These are phyloP conservation scores for Niebla homalea DNA, from an alignment of 495 filamentous ascomycete species.

Conservation along the genomic window DNA sequence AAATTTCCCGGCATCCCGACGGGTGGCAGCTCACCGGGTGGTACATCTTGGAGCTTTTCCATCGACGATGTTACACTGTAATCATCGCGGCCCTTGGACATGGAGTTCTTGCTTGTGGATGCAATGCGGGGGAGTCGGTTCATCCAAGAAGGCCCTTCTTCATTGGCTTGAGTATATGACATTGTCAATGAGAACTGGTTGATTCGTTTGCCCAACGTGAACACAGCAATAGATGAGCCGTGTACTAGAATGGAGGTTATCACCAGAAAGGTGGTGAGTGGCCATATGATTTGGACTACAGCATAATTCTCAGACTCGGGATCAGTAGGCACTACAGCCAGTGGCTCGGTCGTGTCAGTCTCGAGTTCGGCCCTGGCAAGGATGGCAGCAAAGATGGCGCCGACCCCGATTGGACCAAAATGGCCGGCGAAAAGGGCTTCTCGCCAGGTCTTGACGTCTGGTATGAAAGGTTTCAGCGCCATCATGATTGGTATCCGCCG, in stretches of 20 bases:
- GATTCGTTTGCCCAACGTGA: constrained; percentile 95
- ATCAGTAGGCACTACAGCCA: constrained; percentile 38
- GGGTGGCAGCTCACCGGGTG: constrained; percentile 68
- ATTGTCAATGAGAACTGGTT: constrained; percentile 92
- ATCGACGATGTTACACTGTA: constrained; percentile 39
- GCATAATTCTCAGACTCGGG: constrained; percentile 52
- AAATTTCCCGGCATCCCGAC: constrained; percentile 67
- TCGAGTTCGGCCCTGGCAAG: constrained; percentile 83
- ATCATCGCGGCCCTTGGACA: constrained; percentile 60
- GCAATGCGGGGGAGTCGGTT: constrained; percentile 78
- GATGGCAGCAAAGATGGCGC: constrained; percentile 91
- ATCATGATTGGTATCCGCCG: constrained; percentile 95
- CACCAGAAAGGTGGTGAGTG: constrained; percentile 87
- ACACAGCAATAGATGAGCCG: constrained; percentile 94
- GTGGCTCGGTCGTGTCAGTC: constrained; percentile 53
- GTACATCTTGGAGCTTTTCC: constrained; percentile 53
- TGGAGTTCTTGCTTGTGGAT: constrained; percentile 67
- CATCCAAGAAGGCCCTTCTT: constrained; percentile 90
- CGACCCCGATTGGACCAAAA: constrained; percentile 96
- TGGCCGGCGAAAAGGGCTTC: constrained; percentile 96
- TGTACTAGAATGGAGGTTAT: constrained; percentile 92
- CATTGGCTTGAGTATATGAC: constrained; percentile 82
- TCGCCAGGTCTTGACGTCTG: constrained; percentile 96
- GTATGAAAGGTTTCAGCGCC: constrained; percentile 79
- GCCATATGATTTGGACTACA: constrained; percentile 80